Evolutionary conservation across 2,329 filamentous ascomycete genomes (phyloP), one percentile per base, ranked within the genome.

Genomic region (Lachnellula willkommii): DNA sequence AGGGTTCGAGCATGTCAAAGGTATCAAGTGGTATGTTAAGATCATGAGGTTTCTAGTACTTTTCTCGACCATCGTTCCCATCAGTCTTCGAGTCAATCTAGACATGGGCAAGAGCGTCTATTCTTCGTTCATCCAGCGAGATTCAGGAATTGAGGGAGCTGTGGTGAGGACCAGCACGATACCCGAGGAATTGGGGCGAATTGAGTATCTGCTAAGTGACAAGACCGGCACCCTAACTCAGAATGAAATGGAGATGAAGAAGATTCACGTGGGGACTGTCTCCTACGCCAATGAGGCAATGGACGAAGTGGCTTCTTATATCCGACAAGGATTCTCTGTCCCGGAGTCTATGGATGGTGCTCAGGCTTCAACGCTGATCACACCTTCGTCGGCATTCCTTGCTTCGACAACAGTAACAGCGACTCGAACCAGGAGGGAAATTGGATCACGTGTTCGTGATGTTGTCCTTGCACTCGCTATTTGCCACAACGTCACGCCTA

Each of bases 231-330:
- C 94, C 1, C 73, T 99, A 57, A 99, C 94, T 0, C 91, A 97
- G 65, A 99, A 99, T 67, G 90, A 96, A 68, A 96, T 96, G 92
- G 93, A 96, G 68, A 87, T 99, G 80, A 96, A 95, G 70, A 99
- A 99, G 73, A 93, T 99, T 5, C 95, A 99, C 67, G 90, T 99
- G 52, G 94, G 95, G 9, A 99, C 94, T 9, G 94, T 97, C 1
- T 97, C 93, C 1, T 99, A 99, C 68, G 94, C 93, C 36, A 96
- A 96, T 65, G 94, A 99, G 69, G 93, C 94, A 9, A 99, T 99
- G 94, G 94, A 97, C 64, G 95, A 99, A 74, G 94, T 99, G 12
- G 77, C 84, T 12, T 82, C 88, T 0, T 96, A 96, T 69, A 82
- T 99, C 50, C 85, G 81, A 60, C 92, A 96, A 70, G 89, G 87